phyloP scores from a whole-genome alignment of 2,329 filamentous ascomycete genomes.

The Aspergillus niger region DNA sequence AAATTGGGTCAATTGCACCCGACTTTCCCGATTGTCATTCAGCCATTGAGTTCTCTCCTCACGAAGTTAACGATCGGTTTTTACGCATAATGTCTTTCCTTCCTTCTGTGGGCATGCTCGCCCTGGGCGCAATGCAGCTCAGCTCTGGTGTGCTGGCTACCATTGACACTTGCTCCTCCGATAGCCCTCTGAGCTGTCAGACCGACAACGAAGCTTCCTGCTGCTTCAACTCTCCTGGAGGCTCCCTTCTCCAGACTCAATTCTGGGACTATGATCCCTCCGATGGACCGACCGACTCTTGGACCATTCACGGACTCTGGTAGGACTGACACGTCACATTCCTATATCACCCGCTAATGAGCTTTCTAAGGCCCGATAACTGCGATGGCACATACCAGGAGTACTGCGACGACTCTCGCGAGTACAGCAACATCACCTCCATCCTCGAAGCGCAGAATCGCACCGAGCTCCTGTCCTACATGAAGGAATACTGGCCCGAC shows the following conservation, averaged over 20 bases:
- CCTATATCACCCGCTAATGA: not conserved
- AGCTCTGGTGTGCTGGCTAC: slow-evolving; percentile 25
- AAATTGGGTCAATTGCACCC: not conserved
- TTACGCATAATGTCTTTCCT: slow-evolving; percentile 22
- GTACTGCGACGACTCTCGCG: slow-evolving; percentile 57
- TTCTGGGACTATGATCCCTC: slow-evolving; percentile 62
- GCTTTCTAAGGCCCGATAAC: slow-evolving; percentile 47
- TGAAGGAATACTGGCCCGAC: slow-evolving; percentile 64
- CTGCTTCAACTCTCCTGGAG: slow-evolving; percentile 62
- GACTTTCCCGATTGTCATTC: not conserved
- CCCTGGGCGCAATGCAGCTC: slow-evolving; percentile 26
- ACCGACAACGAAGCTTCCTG: slow-evolving; percentile 54
- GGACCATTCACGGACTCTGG: slow-evolving; percentile 62
- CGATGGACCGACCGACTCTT: slow-evolving; percentile 57
- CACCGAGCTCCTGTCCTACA: slow-evolving; percentile 56
- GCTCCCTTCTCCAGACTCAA: slow-evolving; percentile 59
- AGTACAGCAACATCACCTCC: slow-evolving; percentile 59
- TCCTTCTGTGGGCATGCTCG: slow-evolving; percentile 25
- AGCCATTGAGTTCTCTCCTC: not conserved
- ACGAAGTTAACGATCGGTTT: not conserved
- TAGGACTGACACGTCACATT: slow-evolving; percentile 27
- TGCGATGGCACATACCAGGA: slow-evolving; percentile 61
- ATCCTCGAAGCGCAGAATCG: slow-evolving; percentile 56
- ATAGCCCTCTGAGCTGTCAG: slow-evolving; percentile 57
- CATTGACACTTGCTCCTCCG: slow-evolving; percentile 31